Evolutionary conservation across 2,329 filamentous ascomycete species (phyloP).

Genomic region (Ascochyta pisi): DNA sequence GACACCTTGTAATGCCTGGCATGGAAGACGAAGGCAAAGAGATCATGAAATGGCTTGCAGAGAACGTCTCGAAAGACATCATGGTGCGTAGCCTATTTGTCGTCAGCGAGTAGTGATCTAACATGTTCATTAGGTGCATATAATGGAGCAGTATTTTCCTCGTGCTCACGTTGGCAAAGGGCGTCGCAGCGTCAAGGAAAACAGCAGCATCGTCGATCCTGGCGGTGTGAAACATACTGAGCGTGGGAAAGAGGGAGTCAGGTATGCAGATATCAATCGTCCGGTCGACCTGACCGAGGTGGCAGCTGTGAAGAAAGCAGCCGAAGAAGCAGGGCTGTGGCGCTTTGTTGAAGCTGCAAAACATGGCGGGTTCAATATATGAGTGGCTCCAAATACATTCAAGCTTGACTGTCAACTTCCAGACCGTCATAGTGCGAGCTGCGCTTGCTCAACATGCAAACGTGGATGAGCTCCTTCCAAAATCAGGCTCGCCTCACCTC

Average conservation of each 20-base stretch:
- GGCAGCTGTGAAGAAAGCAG: conserved; percentile 69
- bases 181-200: conserved; percentile 48
- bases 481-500: background rate
- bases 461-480: background rate
- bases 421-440: background rate
- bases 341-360: conserved; percentile 73
- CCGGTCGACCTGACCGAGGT: conserved; percentile 70
- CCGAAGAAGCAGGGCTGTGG: conserved; percentile 76
- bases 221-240: conserved; percentile 31
- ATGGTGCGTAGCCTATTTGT: conserved; percentile 56
- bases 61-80: conserved; percentile 73
- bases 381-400: conserved; percentile 5
- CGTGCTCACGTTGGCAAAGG: conserved; percentile 81
- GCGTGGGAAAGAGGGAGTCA: conserved; percentile 55
- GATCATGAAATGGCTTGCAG: conserved; percentile 79
- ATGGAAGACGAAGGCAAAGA: conserved; percentile 73
- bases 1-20: conserved; percentile 86
- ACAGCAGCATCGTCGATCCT: conserved; percentile 39
- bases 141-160: conserved; percentile 89
- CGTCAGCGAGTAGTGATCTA: background rate
- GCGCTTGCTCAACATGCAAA: background rate
- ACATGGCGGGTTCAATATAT: conserved; percentile 63
- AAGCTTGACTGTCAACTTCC: too few species aligned
- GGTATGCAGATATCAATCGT: conserved; percentile 83
- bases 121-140: conserved; percentile 61